Conservation (phyloP, 2,329 filamentous ascomycete genomes). For the Calonectria ilicicola region DNA sequence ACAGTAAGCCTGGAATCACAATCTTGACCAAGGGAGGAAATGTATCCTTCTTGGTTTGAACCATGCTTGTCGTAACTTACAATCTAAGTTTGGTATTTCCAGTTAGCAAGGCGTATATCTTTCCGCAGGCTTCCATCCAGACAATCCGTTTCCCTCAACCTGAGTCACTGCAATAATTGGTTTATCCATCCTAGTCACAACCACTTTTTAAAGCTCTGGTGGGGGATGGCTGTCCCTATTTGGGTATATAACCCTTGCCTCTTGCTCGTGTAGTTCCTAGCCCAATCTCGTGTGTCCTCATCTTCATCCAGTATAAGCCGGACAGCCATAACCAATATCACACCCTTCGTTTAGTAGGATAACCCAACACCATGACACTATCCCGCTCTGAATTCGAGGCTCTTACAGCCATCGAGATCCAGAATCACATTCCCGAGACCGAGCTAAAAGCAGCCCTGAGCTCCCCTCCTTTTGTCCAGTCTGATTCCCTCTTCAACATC, state of each 20-base stretch:
- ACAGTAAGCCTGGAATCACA: background rate
- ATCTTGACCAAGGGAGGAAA: background rate
- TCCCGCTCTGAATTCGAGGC: slow-evolving; percentile 44
- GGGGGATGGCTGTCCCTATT: background rate
- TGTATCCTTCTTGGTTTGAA: background rate
- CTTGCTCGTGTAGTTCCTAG: background rate
- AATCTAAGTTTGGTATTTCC: background rate
- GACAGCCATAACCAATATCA: too few species aligned
- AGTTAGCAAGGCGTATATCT: background rate
- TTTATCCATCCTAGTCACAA: background rate
- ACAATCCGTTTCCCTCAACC: background rate
- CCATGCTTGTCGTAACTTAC: background rate
- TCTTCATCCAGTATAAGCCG: background rate
- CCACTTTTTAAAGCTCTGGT: background rate
- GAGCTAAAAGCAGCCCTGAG: slow-evolving; percentile 51
- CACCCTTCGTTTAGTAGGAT: too few species aligned
- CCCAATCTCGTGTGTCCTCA: background rate
- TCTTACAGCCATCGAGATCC: slow-evolving; percentile 57
- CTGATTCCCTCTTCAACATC: slow-evolving; percentile 63
- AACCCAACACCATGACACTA: slow-evolving; percentile 31
- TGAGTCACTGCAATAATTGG: background rate
- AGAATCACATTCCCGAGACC: slow-evolving; percentile 51
- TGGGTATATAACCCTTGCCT: background rate
- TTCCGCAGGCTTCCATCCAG: background rate
- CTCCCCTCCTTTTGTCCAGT: slow-evolving; percentile 59